Percentiles rank a stretch among this genome's conserved stretches.
phyloP scores from a whole-genome alignment of 2,329 filamentous ascomycete species.

The Monosporascus sp. region DNA sequence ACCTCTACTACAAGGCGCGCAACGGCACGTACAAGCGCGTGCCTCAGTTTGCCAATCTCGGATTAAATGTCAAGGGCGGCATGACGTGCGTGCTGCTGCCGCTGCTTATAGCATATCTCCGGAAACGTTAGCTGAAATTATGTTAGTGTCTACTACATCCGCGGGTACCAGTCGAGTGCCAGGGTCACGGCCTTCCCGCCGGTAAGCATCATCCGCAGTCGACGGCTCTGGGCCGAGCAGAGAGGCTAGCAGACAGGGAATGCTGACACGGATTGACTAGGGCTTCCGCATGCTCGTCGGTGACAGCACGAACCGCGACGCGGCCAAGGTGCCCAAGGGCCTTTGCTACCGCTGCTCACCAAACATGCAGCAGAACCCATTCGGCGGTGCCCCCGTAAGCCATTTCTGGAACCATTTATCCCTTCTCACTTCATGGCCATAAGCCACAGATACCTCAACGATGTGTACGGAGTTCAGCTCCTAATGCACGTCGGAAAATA shows the following conservation, averaged over 20 bases:
- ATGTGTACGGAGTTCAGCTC: too few species aligned
- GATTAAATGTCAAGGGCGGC: slow-evolving; percentile 22
- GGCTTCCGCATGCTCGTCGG: slow-evolving; percentile 28
- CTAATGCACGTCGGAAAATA: too few species aligned
- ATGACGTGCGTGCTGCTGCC: slow-evolving; percentile 12
- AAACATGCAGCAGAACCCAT: slow-evolving; percentile 26
- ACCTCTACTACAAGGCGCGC: slow-evolving; percentile 25
- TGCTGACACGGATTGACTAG: slow-evolving; percentile 8
- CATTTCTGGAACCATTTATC: too few species aligned
- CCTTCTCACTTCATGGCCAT: too few species aligned
- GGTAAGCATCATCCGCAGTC: slow-evolving; percentile 9
- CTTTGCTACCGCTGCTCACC: slow-evolving; percentile 26
- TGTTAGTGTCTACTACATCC: slow-evolving; percentile 23
- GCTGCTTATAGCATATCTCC: too few species aligned
- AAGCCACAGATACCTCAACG: too few species aligned
- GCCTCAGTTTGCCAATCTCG: slow-evolving; percentile 24
- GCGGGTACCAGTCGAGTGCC: slow-evolving; percentile 21
- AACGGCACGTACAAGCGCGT: slow-evolving; percentile 28
- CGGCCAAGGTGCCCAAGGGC: slow-evolving; percentile 20
- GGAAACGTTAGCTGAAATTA: too few species aligned
- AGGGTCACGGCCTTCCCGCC: slow-evolving; percentile 24
- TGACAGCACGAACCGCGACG: slow-evolving; percentile 20
- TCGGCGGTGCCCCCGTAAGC: slow-evolving; percentile 20
- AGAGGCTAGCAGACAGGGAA: background rate
- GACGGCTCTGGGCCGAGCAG: too few species aligned